Percentiles rank a stretch among this genome's conserved stretches.
phyloP scores from a whole-genome alignment of 192 early-diverging fungal species.

The Rhizophagus clarus region DNA sequence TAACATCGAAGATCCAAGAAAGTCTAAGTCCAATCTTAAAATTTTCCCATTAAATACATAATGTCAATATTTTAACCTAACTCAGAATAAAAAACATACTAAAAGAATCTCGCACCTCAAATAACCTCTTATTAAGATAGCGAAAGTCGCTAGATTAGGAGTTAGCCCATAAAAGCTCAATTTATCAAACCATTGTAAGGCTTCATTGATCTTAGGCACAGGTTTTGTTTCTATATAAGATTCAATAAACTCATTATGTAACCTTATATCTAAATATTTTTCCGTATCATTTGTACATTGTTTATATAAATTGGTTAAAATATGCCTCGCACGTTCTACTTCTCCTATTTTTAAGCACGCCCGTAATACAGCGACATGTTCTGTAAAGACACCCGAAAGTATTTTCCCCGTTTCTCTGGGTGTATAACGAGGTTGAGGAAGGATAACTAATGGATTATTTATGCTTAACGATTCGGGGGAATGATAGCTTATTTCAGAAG shows the following conservation, averaged over 20 bases:
- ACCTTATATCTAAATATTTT: constrained; percentile 62
- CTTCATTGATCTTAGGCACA: constrained; percentile 47
- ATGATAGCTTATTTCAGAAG: constrained; percentile 29
- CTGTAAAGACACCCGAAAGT: constrained; percentile 45
- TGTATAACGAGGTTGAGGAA: constrained; percentile 2
- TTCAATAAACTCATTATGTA: constrained; percentile 86
- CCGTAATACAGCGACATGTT: constrained; percentile 79
- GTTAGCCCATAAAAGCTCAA: constrained; percentile 56
- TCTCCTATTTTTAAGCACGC: constrained; percentile 77
- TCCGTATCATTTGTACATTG: constrained; percentile 71
- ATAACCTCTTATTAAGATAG: constrained; percentile 72
- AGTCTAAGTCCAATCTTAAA: not conserved
- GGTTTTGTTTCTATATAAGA: constrained; percentile 60
- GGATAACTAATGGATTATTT: constrained; percentile 27
- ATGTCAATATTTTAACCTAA: not conserved
- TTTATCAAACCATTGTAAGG: constrained; percentile 72
- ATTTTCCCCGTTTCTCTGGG: constrained; percentile 34
- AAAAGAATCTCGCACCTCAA: constrained; percentile 46
- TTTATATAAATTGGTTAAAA: constrained; percentile 65
- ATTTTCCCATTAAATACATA: not conserved
- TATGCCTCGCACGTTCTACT: constrained; percentile 70
- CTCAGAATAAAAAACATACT: not conserved
- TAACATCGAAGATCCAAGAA: not conserved
- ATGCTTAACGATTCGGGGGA: constrained; percentile 31
- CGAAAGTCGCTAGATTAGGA: constrained; percentile 75